phyloP scores from a whole-genome alignment of 2,329 filamentous ascomycete species.

The Mariannaea sp. region DNA sequence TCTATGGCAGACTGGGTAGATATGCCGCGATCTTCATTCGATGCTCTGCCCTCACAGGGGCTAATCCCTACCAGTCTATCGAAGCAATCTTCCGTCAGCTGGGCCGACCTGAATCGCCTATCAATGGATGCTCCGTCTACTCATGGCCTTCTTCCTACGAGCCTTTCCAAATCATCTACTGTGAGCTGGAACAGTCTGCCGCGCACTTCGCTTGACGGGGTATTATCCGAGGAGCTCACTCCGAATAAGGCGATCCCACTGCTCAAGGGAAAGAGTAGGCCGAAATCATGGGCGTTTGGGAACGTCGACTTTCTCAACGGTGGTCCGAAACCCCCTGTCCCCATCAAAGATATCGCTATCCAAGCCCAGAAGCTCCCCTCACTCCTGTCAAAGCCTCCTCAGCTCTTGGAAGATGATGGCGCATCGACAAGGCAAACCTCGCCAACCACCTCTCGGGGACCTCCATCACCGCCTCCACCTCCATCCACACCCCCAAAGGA shows the following conservation, averaged over 20 bases:
- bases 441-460: conserved; percentile 5
- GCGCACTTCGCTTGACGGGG: conserved; percentile 21
- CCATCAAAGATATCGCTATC: conserved; percentile 13
- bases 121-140: conserved; percentile 10
- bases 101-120: conserved; percentile 5
- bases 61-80: conserved; percentile 22
- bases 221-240: conserved; percentile 17
- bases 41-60: conserved; percentile 10
- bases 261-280: conserved; percentile 17
- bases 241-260: conserved; percentile 15
- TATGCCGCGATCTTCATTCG: conserved; percentile 16
- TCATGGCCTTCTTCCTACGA: conserved; percentile 13
- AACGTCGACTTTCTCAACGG: conserved; percentile 24
- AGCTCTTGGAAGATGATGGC: conserved; percentile 8
- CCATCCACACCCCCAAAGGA: conserved; percentile 36
- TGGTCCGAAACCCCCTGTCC: conserved; percentile 12
- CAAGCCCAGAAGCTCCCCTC: conserved; percentile 9
- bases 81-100: conserved; percentile 27
- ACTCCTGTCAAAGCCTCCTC: conserved; percentile 12
- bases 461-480: conserved; percentile 10
- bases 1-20: conserved; percentile 3
- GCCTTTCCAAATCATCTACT: conserved; percentile 25
- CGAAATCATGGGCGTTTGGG: conserved; percentile 30
- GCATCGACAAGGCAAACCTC: conserved; percentile 9
- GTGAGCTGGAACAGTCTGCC: conserved; percentile 21